Evolutionary conservation across 176 grass and related monocot genomes (phyloP).

Genomic region (Phoenix roebelenii): DNA sequence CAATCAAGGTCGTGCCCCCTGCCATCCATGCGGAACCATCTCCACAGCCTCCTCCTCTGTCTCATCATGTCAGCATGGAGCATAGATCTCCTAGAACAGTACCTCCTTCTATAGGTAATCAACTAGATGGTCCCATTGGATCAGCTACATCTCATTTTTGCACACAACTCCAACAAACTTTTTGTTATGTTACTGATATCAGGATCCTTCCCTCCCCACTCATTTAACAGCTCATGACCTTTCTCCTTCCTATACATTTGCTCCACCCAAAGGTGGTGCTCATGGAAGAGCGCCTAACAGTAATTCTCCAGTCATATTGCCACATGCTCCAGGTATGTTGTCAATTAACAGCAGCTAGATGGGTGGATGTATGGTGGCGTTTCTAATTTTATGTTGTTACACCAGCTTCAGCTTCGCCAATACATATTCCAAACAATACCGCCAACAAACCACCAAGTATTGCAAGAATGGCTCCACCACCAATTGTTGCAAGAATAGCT

Average conservation of each 20-base stretch:
- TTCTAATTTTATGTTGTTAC: slow-evolving; percentile 4
- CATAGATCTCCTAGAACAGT: neutral
- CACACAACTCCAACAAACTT: no score
- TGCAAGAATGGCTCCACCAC: slow-evolving; percentile 29
- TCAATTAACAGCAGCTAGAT: no score
- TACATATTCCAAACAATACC: slow-evolving; percentile 25
- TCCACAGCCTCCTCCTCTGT: neutral
- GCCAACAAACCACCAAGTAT: slow-evolving; percentile 24
- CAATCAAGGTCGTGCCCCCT: slow-evolving; percentile 39
- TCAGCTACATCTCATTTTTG: slow-evolving; percentile 35
- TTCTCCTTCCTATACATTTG: slow-evolving; percentile 13
- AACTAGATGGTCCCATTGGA: slow-evolving; percentile 39
- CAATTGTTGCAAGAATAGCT: slow-evolving; percentile 29
- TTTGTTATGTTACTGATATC: no score
- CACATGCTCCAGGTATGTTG: slow-evolving; percentile 42
- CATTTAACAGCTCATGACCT: neutral
- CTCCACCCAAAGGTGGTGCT: slow-evolving; percentile 25
- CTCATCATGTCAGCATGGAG: no score
- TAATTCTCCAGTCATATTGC: slow-evolving; percentile 35
- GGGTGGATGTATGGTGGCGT: neutral
- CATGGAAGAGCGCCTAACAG: slow-evolving; percentile 37
- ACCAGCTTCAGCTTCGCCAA: slow-evolving; percentile 15
- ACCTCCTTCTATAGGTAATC: slow-evolving; percentile 27
- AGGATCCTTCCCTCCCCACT: no score
- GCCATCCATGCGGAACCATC: slow-evolving; percentile 10